A percentile compares a stretch with the other conserved stretches of the same genome.
Evolutionary conservation across 1,139 yeast genomes (phyloP).

Genomic region (Entelexis paramagnoliae): DNA sequence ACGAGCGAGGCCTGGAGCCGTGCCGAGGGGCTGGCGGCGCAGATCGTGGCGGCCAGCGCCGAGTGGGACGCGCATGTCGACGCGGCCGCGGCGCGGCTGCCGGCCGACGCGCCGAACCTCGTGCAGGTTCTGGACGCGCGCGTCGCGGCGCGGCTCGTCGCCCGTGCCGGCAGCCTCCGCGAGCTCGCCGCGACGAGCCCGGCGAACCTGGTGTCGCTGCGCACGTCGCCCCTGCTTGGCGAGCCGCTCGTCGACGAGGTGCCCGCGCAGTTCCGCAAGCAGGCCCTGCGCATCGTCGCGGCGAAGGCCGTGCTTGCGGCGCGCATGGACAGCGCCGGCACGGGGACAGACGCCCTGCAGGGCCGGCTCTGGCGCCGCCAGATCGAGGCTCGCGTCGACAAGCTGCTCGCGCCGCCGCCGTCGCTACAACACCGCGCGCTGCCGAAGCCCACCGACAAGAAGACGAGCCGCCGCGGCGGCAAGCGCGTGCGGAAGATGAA

Average conservation of each 20-base stretch:
- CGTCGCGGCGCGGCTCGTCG: conserved; percentile 63
- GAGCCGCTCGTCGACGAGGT: conserved; percentile 34
- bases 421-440: conserved; percentile 59
- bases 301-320: conserved; percentile 79
- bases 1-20: background rate
- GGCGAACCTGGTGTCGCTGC: conserved; percentile 60
- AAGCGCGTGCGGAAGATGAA: conserved; percentile 65
- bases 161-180: conserved; percentile 61
- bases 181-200: conserved; percentile 65
- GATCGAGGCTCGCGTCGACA: conserved; percentile 53
- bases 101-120: conserved; percentile 58
- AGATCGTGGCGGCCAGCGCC: background rate
- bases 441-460: conserved; percentile 69
- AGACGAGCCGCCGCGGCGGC: conserved; percentile 83
- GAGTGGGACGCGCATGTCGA: background rate
- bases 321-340: conserved; percentile 51
- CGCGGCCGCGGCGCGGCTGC: background rate
- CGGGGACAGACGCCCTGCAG: conserved; percentile 24
- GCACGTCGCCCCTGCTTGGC: conserved; percentile 39
- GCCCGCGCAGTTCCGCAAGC: conserved; percentile 51
- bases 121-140: conserved; percentile 62
- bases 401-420: conserved; percentile 70
- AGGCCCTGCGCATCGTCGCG: conserved; percentile 68
- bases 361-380: conserved; percentile 48
- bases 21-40: background rate